Evolutionary conservation across 2,329 filamentous ascomycete genomes (phyloP), one percentile per base, ranked within the genome.

Genomic region (Paraphaeosphaeria sporulosa): DNA sequence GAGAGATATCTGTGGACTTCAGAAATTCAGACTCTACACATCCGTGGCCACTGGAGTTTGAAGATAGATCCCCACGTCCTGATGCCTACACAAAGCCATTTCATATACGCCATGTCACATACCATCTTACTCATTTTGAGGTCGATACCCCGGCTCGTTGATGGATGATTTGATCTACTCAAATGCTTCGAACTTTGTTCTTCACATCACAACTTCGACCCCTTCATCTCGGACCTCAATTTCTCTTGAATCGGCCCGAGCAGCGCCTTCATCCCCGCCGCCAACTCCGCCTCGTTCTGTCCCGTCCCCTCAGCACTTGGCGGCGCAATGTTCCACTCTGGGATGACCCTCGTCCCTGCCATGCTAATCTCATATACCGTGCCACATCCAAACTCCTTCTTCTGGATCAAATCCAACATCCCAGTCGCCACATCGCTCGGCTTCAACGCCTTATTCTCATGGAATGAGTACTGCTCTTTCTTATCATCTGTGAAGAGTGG

Each of bases 311-410:
- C 27, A 2, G 63, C 69, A 17, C 40, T n/a, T 5, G 71, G 70
- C 7, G 71, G 57, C 17, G 62, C 38, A 40, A 75, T 61, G 43
- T 71, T 68, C 72, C 71, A 73, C 51, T 73, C 71, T 0, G 71
- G 72, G 13, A 75, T 66, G 1, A 68, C 36, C 38, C 68, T 62
- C 7, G 62, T 57, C 1, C 72, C 71, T 0, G 13, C 47, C 53
- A 67, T 48, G 12, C 61, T 68, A 4, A 74, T 27, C 43, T 74
- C 68, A 13, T 71, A 25, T 36, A 74, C 63, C 9, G 64, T 71
- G 2, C 72, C 72, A 47, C 71, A 72, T 3, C 54, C 52, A 51
- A 69, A 71, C 46, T 71, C 63, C 47, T 70, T 71, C 68, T 73
- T 69, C 60, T 74, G 71, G 12, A 75, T 23, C 36, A 75, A 30